Evolutionary conservation across 768 basidiomycete genomes (phyloP).

Genomic region (Naematelia encephala): DNA sequence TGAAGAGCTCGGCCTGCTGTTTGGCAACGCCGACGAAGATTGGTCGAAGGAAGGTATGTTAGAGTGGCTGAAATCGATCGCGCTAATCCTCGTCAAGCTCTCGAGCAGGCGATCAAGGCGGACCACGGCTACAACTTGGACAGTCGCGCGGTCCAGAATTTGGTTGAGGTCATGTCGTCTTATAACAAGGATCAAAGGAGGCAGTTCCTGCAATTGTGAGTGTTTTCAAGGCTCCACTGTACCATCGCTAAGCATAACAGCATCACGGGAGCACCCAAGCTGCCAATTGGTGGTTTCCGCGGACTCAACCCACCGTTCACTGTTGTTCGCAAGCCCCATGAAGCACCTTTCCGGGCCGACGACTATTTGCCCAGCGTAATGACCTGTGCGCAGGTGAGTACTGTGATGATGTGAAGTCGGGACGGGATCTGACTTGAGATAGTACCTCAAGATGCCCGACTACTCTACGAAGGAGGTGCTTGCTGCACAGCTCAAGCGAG

Average conservation of each 20-base stretch:
- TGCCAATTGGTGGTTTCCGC: constrained; percentile 95
- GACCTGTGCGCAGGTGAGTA: constrained; percentile 69
- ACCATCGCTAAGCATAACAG: constrained; percentile 15
- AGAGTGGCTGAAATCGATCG: background rate
- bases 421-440: background rate
- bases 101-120: constrained; percentile 86
- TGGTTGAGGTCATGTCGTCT: constrained; percentile 79
- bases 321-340: constrained; percentile 94
- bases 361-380: constrained; percentile 96
- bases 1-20: constrained; percentile 91
- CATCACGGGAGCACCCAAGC: constrained; percentile 93
- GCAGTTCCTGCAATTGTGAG: constrained; percentile 79
- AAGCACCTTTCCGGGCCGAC: constrained; percentile 81
- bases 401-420: background rate
- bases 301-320: constrained; percentile 90
- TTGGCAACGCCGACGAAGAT: constrained; percentile 96
- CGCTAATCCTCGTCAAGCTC: constrained; percentile 54
- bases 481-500: constrained; percentile 73
- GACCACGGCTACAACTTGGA: constrained; percentile 98
- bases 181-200: constrained; percentile 72
- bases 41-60: constrained; percentile 85
- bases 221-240: background rate
- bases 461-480: constrained; percentile 84
- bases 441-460: constrained; percentile 81
- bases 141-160: constrained; percentile 80